A percentile compares a stretch with the other conserved stretches of the same genome.
These are phyloP conservation scores for Microthyrium microscopicum DNA, from an alignment of 2,329 filamentous ascomycete species.

Conservation along the genomic window DNA sequence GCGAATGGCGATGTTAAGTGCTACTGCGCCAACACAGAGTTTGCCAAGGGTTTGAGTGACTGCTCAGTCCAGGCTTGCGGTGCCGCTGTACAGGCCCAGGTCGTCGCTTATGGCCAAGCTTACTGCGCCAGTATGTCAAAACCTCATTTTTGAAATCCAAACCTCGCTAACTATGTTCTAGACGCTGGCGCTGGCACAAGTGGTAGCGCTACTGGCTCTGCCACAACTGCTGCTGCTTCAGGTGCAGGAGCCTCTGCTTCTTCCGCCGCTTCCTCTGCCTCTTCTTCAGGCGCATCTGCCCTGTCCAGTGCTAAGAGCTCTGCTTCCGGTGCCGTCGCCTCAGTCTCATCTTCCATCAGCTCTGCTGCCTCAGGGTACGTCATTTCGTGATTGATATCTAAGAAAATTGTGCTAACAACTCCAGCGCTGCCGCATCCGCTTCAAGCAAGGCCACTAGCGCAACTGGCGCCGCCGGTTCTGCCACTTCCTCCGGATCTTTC, in stretches of 20 bases:
- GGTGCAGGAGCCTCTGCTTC: background rate
- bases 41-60: conserved; percentile 30
- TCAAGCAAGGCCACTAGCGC: background rate
- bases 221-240: conserved; percentile 5
- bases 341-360: conserved; percentile 3
- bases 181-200: conserved; percentile 9
- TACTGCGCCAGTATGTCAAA: conserved; percentile 18
- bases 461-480: conserved; percentile 1
- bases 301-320: background rate
- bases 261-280: background rate
- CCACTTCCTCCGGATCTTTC: conserved; percentile 11
- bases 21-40: conserved; percentile 28
- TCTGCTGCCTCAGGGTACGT: conserved; percentile 9
- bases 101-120: conserved; percentile 18
- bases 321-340: conserved; percentile 6
- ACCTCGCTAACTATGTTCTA: conserved; percentile 4
- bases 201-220: background rate
- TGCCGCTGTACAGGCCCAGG: conserved; percentile 13
- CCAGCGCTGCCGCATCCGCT: conserved; percentile 7
- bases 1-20: conserved; percentile 21
- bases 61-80: conserved; percentile 27
- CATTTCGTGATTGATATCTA: conserved; percentile 10
- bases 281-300: background rate
- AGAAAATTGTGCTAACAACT: background rate
- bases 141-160: background rate